These are phyloP conservation scores for Polymyxa betae DNA, from an alignment of 208 protist genomes.

Conservation along the genomic window DNA sequence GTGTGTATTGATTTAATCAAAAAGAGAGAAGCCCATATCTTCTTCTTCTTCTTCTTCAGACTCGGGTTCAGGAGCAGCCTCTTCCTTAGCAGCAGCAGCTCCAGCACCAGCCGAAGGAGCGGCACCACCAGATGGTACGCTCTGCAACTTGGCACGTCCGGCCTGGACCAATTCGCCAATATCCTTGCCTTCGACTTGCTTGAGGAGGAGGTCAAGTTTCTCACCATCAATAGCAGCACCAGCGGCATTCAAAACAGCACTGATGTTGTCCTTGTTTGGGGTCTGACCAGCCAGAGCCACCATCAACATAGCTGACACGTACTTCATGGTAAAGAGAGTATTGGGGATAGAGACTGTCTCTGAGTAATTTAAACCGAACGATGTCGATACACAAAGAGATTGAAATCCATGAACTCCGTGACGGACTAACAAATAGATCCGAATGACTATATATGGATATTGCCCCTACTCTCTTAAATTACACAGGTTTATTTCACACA, in stretches of 20 bases:
- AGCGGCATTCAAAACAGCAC: conserved; percentile 75
- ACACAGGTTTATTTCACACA: neutral
- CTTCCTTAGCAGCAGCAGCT: conserved; percentile 52
- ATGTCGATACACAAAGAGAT: conserved; percentile 45
- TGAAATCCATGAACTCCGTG: neutral
- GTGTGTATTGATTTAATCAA: neutral
- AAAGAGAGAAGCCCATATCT: conserved; percentile 55
- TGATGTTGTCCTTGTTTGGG: conserved; percentile 71
- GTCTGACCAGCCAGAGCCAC: conserved; percentile 72
- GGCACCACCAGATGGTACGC: conserved; percentile 66
- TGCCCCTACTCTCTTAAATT: no score
- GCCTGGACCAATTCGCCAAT: conserved; percentile 73
- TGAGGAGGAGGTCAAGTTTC: conserved; percentile 66
- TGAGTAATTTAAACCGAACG: conserved; percentile 44
- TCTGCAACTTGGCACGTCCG: conserved; percentile 71
- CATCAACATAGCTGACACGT: conserved; percentile 78
- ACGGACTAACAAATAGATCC: neutral
- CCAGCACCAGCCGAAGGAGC: conserved; percentile 63
- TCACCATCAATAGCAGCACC: conserved; percentile 71
- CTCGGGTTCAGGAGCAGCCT: conserved; percentile 57
- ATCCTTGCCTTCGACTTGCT: conserved; percentile 66
- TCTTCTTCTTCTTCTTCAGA: conserved; percentile 72
- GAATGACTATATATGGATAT: neutral
- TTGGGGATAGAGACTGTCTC: neutral
- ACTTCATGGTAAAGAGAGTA: conserved; percentile 46